Conservation (phyloP, 352 stramenopile genomes). For the Globisporangium solare region DNA sequence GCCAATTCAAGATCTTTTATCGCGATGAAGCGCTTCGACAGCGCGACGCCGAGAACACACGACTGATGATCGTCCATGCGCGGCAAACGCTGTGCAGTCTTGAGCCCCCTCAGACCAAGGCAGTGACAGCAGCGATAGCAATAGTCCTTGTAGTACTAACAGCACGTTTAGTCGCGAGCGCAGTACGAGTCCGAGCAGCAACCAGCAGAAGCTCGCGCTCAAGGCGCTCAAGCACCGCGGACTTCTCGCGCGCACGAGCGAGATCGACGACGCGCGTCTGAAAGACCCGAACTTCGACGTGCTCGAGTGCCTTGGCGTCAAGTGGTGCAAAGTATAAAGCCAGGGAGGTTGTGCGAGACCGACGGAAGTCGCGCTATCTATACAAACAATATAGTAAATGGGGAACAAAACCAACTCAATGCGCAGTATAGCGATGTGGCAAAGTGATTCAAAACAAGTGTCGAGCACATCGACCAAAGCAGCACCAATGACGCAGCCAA, state of each 20-base stretch:
- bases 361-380: too few species aligned
- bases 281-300: conserved; percentile 33
- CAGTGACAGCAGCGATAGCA: too few species aligned
- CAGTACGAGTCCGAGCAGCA: not conserved
- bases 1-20: conserved; percentile 24
- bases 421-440: too few species aligned
- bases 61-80: conserved; percentile 23
- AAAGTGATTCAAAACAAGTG: too few species aligned
- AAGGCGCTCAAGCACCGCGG: conserved; percentile 34
- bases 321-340: conserved; percentile 20
- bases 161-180: too few species aligned
- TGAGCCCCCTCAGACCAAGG: not conserved
- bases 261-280: conserved; percentile 23
- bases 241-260: conserved; percentile 18
- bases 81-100: not conserved
- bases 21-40: conserved; percentile 23
- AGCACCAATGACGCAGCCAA: too few species aligned
- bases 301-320: conserved; percentile 19
- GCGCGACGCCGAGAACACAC: conserved; percentile 22
- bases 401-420: too few species aligned
- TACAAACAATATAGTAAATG: too few species aligned
- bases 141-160: too few species aligned
- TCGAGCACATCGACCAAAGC: too few species aligned
- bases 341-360: too few species aligned
- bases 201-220: conserved; percentile 26